Percentiles rank a stretch among this genome's conserved stretches.
These are phyloP conservation scores for Raffaelea arxii DNA, from an alignment of 2,329 filamentous ascomycete genomes.

Conservation along the genomic window DNA sequence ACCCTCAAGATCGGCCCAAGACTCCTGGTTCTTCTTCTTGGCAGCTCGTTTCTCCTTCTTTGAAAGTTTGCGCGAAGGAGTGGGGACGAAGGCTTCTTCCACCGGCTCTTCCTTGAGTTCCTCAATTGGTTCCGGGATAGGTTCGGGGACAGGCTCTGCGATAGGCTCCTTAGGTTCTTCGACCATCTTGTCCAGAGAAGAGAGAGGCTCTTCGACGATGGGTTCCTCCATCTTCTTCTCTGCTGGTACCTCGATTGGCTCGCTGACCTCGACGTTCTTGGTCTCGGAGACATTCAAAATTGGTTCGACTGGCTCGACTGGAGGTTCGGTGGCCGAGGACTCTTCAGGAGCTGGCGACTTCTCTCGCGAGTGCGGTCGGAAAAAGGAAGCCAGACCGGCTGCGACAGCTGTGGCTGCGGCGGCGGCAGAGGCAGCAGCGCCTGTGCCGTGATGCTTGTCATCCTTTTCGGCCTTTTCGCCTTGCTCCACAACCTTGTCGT, in stretches of 20 bases:
- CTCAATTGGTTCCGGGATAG: neutral
- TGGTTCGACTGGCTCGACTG: too few relatives aligned
- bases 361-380: neutral
- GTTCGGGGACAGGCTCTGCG: neutral
- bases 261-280: neutral
- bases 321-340: neutral
- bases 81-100: neutral
- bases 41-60: conserved; percentile 1
- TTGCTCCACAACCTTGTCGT: too few relatives aligned
- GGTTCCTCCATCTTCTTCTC: neutral
- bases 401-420: neutral
- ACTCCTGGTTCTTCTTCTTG: neutral
- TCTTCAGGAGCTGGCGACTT: neutral
- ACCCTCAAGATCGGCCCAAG: neutral
- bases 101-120: neutral
- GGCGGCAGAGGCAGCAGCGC: neutral
- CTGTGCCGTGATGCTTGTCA: neutral
- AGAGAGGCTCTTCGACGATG: neutral
- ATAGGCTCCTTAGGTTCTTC: too few relatives aligned
- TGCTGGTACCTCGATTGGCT: neutral
- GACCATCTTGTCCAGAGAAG: too few relatives aligned
- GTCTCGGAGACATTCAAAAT: neutral
- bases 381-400: neutral
- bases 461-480: too few relatives aligned
- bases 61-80: neutral